Base-by-base conservation (phyloP, 1,139 yeast genomes). In the Torulaspora pretoriensis region DNA sequence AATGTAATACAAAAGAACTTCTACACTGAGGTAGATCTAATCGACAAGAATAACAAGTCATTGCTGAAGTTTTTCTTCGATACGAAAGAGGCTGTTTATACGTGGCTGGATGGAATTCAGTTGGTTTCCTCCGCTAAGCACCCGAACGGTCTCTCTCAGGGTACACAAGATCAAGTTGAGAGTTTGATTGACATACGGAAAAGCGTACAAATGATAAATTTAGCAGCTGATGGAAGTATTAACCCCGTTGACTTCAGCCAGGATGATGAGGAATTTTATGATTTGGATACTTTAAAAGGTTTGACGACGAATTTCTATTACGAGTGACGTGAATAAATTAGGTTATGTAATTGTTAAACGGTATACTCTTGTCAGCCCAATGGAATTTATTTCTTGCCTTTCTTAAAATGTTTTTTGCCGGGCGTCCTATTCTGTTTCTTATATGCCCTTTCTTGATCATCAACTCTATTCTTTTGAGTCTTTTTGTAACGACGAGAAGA, bases 51-150 rank as follows among this genome's bases (percentile, higher is more conserved):
- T 33, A 64, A 65, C 32, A 70, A 72, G 45, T 59, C 63, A 17
- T 53, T 80, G 12, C 70, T 86, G 47, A 66, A 73, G 19, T 83
- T 86, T 56, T 85, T 75, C 62, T 77, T 86, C 6, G 92, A 85
- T 51, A 82, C 89, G 4, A 76, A 78, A 49, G 88, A 83, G 42
- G 75, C 79, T 48, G 80, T 84, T 42, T 78, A 77, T 47, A 79
- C 82, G 8, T 87, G 95, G 94, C 70, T 83, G 37, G 95, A 87
- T 65, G 96, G 95, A 1, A 65, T 87, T 46, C 80, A 78, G 60
- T 71, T 86, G 74, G 69, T 84, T 53, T 67, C 71, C 26, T 52
- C 57, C 8, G 46, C 51, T 24, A 49, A 47, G 40, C 45, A 48
- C 24, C 43, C 47, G 8, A 33, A 47, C 32, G 66, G 68, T 31